A percentile compares a stretch with the other conserved stretches of the same genome.
Evolutionary conservation across 2,329 filamentous ascomycete genomes (phyloP).

Genomic region (Colletotrichum sp.): DNA sequence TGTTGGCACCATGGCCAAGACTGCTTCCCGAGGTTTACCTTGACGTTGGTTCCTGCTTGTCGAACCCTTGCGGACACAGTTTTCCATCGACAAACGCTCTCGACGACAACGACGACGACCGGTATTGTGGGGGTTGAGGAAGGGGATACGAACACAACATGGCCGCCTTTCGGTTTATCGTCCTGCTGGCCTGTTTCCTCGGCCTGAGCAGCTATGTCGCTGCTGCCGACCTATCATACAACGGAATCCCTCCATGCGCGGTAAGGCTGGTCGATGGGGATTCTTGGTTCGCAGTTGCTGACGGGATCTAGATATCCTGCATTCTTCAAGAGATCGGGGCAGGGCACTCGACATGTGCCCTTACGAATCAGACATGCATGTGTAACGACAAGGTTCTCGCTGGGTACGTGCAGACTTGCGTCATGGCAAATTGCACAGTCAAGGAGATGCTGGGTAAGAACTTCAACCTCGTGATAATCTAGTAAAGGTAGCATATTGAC

Average conservation of each 20-base stretch:
- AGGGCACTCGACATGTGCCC: not conserved
- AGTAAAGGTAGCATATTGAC: not conserved
- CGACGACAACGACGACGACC: not conserved
- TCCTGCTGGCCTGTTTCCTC: not conserved
- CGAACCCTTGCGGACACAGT: not conserved
- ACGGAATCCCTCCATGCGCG: conserved; percentile 1
- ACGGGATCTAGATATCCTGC: not conserved
- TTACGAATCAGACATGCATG: conserved; percentile 12
- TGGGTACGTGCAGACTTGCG: conserved; percentile 3
- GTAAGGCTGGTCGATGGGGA: not conserved
- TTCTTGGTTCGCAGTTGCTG: not conserved
- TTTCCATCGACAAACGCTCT: not conserved
- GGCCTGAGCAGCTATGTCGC: not conserved
- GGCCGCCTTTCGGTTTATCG: not conserved
- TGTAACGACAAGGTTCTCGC: not conserved
- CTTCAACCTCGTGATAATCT: not conserved
- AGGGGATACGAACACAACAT: not conserved
- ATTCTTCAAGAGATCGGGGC: conserved; percentile 3
- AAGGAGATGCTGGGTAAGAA: conserved; percentile 12
- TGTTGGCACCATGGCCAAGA: not conserved
- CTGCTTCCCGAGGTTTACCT: not conserved
- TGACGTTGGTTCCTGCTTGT: not conserved
- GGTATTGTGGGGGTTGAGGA: not conserved
- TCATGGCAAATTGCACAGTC: conserved; percentile 5
- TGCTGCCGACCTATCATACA: not conserved